Evolutionary conservation across 257 asterid species (phyloP), one percentile per base, ranked within the genome.

Genomic region (Gentiana dahurica): DNA sequence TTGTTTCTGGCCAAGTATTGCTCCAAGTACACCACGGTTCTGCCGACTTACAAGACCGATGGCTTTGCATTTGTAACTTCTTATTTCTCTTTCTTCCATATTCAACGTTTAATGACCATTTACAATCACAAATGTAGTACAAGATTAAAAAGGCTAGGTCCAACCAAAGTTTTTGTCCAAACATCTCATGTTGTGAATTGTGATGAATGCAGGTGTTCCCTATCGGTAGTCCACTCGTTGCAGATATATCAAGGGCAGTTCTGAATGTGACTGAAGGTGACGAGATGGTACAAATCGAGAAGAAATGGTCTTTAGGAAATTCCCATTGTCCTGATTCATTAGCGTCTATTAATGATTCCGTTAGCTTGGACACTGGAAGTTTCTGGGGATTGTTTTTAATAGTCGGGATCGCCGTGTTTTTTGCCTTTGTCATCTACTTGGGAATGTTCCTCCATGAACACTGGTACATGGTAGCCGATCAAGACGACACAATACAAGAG

Each of bases 361-460:
- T 69, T 4, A 81, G 77, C 63, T 79, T 79, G 2, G 79, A 76
- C 15, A 70, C 79, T 0, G 70, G 41, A 5, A 79, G 87, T 63
- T 81, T 81, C 36, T 79, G 82, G 84, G 94, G 81, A 8, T 77
- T 77, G 36, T 81, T 84, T 57, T 9, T 61, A 54, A 67, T 75
- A 0, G 81, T 71, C 4, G 80, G 58, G 34, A 49, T 62, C 44
- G 71, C 71, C 8, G 77, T 74, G 2, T 64, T 4, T 24, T 12
- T 49, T n/a, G 55, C 64, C 49, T 54, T 59, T 36, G 24, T 59
- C 34, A 59, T 59, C 35, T 59, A 34, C 8, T 39, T 13, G 4
- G 36, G 47, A 1, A 49, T 35, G 64, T 48, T 49, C 0, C 37
- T 48, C 32, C 49, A 59, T 13, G 64, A 59, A 13, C 64, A 59